A percentile compares a stretch with the other conserved stretches of the same genome.
phyloP scores from a whole-genome alignment of 441 rosid species.

The Gossypium gossypioides region DNA sequence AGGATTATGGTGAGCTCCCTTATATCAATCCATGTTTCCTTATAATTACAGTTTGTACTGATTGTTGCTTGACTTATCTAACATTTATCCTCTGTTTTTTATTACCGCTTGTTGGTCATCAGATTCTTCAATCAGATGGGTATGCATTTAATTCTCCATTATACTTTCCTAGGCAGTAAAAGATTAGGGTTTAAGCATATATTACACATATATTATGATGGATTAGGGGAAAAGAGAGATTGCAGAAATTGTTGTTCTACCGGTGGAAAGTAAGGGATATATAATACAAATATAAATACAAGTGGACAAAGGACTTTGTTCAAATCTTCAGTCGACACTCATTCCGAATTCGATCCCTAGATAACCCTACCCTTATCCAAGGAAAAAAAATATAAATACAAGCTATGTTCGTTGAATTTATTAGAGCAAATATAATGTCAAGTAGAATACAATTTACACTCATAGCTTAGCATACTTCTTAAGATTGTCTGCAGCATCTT shows the following conservation, averaged over 20 bases:
- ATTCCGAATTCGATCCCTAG: no score
- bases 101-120: not conserved
- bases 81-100: not conserved
- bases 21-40: not conserved
- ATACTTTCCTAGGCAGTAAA: not conserved
- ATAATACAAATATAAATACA: not conserved
- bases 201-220: not conserved
- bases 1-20: not conserved
- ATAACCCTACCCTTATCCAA: no score
- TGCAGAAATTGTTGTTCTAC: not conserved
- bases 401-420: not conserved
- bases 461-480: slow-evolving; percentile 28
- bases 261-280: not conserved
- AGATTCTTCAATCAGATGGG: not conserved
- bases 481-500: slow-evolving; percentile 37
- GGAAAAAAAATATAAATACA: no score
- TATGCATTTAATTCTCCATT: not conserved
- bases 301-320: not conserved
- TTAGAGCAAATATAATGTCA: not conserved
- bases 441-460: not conserved
- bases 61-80: not conserved
- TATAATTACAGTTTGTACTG: not conserved
- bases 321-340: no score
- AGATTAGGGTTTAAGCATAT: not conserved
- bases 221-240: not conserved